Percentiles rank a stretch among this genome's conserved stretches.
Evolutionary conservation across 352 stramenopile species (phyloP).

Genomic region (Pythium aphanidermatum): DNA sequence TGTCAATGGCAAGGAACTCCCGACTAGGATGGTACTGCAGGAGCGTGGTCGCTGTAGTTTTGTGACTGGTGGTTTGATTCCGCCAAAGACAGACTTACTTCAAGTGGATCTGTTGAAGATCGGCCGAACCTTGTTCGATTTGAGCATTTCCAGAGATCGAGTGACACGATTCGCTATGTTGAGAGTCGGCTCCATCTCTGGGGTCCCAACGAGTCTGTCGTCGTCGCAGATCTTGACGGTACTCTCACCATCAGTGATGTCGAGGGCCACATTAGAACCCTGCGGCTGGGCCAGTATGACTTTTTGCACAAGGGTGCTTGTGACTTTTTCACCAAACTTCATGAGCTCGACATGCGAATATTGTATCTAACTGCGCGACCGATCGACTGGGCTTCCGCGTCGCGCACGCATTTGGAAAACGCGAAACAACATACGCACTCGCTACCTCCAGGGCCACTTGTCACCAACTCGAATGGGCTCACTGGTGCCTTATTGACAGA

Average conservation of each 20-base stretch:
- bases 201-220: constrained; percentile 72
- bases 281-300: constrained; percentile 79
- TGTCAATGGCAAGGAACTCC: constrained; percentile 70
- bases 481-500: constrained; percentile 75
- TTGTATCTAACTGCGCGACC: constrained; percentile 77
- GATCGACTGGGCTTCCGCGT: constrained; percentile 71
- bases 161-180: constrained; percentile 64
- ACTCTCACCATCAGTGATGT: constrained; percentile 84
- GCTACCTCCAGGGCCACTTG: constrained; percentile 61
- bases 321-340: constrained; percentile 77
- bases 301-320: constrained; percentile 72
- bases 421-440: constrained; percentile 49
- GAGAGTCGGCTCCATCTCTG: constrained; percentile 72
- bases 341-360: constrained; percentile 66
- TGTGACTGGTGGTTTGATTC: constrained; percentile 47
- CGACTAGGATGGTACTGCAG: constrained; percentile 66
- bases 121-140: constrained; percentile 64
- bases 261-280: constrained; percentile 78
- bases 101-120: constrained; percentile 57
- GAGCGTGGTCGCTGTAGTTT: constrained; percentile 66
- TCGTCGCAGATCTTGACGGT: constrained; percentile 77
- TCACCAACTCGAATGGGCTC: constrained; percentile 77
- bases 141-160: constrained; percentile 68
- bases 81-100: constrained; percentile 43
- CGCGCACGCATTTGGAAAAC: constrained; percentile 68